Conservation (phyloP, 768 basidiomycete species). For the Macrolepiota albuminosa region DNA sequence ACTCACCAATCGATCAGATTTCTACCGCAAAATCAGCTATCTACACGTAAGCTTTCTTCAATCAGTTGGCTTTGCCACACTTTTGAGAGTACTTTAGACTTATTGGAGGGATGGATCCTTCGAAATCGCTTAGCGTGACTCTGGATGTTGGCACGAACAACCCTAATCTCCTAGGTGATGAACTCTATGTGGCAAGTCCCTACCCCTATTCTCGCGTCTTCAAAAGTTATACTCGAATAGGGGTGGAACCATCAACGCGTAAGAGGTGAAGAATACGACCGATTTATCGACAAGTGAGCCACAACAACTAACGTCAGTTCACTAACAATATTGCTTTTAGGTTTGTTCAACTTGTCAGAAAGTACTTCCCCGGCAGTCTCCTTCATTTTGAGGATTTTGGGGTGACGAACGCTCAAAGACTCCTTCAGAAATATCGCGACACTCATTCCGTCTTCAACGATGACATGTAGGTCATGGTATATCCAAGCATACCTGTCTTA, state of each 20-base stretch:
- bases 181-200: constrained; percentile 59
- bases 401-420: constrained; percentile 64
- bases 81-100: constrained; percentile 30
- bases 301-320: neutral
- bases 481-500: neutral
- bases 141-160: constrained; percentile 82
- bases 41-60: constrained; percentile 44
- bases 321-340: constrained; percentile 25
- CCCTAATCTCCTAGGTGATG: constrained; percentile 53
- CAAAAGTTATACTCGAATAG: constrained; percentile 26
- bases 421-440: constrained; percentile 58
- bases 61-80: neutral
- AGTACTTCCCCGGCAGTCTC: constrained; percentile 60
- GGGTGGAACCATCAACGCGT: constrained; percentile 72
- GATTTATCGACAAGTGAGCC: constrained; percentile 67
- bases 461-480: constrained; percentile 54
- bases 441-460: constrained; percentile 80
- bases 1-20: constrained; percentile 38
- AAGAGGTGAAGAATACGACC: constrained; percentile 68
- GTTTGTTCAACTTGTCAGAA: constrained; percentile 73
- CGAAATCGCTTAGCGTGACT: constrained; percentile 51
- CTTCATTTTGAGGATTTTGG: constrained; percentile 89
- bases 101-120: constrained; percentile 63
- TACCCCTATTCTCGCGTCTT: neutral
- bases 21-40: constrained; percentile 76